Evolutionary conservation across 2,329 filamentous ascomycete species (phyloP), one percentile per base, ranked within the genome.

Genomic region (Colletotrichum sansevieriae): DNA sequence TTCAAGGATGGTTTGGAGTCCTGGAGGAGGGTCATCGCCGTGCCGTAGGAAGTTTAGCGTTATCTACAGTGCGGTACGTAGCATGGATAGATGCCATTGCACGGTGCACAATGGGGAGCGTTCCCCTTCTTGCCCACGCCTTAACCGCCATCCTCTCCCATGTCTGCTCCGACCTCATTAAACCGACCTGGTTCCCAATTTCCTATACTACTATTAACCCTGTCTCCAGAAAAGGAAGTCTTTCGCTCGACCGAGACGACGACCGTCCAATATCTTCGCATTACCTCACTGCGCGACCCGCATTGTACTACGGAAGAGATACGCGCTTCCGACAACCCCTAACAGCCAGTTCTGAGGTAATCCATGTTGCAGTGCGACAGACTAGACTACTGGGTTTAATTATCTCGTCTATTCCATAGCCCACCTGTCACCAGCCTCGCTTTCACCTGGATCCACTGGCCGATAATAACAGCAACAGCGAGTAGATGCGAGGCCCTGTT

Each of bases 71-170:
- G 29, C 8, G 29, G 29, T 22, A 39, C 29, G 7, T 4, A 9
- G 25, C 29, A 6, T 11, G 6, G 20, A 33, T 18, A 29, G 13
- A 3, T 9, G 11, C 20, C 8, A 57, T 29, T 9, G 54, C 54
- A 57, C 37, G 37, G 54, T 41, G 37, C 54, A 25, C 35, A 3
- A 2, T 10, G 18, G 22, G 54, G 9, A 43, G 37, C 37, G 54
- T 43, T 43, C 54, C 8, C 8, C 22, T 37, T 25, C 46, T 20
- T 13, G 41, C 22, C 29, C 35, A 56, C 20, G 20, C 43, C 54
- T 56, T 44, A 57, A 57, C 54, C 54, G 54, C 54, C 54, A 33
- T 57, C 37, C 35, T 57, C 22, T 49, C 37, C 54, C 54, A 56
- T 43, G 33, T 37, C 33, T 39, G 20, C n/a, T 56, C 35, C 54